Evolutionary conservation across 176 grass and related monocot genomes (phyloP).

Genomic region (Phyllostachys edulis): DNA sequence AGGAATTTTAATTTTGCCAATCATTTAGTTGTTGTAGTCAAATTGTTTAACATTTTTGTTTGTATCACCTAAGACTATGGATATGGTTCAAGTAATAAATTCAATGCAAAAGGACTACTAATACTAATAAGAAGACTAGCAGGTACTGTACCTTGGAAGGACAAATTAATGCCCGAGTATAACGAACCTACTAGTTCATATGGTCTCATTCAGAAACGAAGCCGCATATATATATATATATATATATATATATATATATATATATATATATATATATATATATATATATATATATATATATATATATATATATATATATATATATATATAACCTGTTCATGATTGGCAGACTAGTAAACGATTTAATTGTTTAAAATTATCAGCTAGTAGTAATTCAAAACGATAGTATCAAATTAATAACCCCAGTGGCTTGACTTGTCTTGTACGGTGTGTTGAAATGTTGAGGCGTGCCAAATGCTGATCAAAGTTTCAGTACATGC

Average conservation of each 20-base stretch:
- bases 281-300: background rate
- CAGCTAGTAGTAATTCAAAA: background rate
- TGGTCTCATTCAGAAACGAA: background rate
- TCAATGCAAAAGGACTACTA: background rate
- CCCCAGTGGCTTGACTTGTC: constrained; percentile 1
- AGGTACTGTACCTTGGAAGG: background rate
- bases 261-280: background rate
- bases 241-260: background rate
- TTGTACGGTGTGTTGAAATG: background rate
- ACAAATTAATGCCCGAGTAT: background rate
- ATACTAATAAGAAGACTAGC: background rate
- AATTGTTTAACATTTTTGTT: background rate
- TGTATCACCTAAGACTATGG: background rate
- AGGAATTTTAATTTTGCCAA: background rate
- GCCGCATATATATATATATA: background rate
- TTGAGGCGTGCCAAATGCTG: background rate
- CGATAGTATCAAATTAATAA: background rate
- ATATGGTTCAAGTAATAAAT: background rate
- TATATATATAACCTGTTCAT: background rate
- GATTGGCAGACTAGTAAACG: background rate
- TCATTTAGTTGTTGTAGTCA: background rate
- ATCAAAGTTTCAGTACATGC: background rate
- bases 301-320: background rate
- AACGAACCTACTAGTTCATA: background rate
- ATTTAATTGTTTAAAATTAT: background rate